phyloP scores from a whole-genome alignment of 371 early-diverging fungal species.

The Syncephalastrum sp. region DNA sequence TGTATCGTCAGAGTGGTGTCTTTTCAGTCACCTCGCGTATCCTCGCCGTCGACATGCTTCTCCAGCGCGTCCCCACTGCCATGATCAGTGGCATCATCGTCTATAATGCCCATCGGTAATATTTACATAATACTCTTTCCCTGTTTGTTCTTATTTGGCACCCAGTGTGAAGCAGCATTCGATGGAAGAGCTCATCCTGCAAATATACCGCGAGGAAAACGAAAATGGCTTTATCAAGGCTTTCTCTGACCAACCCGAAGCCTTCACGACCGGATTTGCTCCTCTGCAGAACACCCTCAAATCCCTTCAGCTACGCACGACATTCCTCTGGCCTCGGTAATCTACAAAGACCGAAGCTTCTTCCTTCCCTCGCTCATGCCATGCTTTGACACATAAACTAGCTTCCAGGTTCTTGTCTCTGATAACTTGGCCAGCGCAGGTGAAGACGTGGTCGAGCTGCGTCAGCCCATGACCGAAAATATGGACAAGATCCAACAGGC shows the following conservation, averaged over 20 bases:
- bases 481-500: slow-evolving; percentile 87
- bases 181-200: slow-evolving; percentile 86
- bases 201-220: slow-evolving; percentile 80
- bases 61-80: slow-evolving; percentile 72
- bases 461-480: slow-evolving; percentile 74
- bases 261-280: slow-evolving; percentile 73
- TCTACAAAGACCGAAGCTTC: neutral
- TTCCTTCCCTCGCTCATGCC: neutral
- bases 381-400: slow-evolving; percentile 6
- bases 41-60: slow-evolving; percentile 93
- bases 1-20: slow-evolving; percentile 89
- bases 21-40: slow-evolving; percentile 88
- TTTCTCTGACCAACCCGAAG: slow-evolving; percentile 86
- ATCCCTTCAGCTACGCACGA: slow-evolving; percentile 75
- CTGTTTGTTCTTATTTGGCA: neutral
- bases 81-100: slow-evolving; percentile 87
- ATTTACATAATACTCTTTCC: neutral
- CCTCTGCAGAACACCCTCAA: slow-evolving; percentile 86
- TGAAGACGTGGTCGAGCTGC: slow-evolving; percentile 75
- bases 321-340: slow-evolving; percentile 88
- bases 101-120: slow-evolving; percentile 81
- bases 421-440: slow-evolving; percentile 55
- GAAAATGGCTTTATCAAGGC: slow-evolving; percentile 91
- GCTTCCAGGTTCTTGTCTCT: slow-evolving; percentile 75
- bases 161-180: slow-evolving; percentile 74